A percentile compares a stretch with the other conserved stretches of the same genome.
Evolutionary conservation across 257 asterid genomes (phyloP).

Genomic region (Nyctanthes arbortristis): DNA sequence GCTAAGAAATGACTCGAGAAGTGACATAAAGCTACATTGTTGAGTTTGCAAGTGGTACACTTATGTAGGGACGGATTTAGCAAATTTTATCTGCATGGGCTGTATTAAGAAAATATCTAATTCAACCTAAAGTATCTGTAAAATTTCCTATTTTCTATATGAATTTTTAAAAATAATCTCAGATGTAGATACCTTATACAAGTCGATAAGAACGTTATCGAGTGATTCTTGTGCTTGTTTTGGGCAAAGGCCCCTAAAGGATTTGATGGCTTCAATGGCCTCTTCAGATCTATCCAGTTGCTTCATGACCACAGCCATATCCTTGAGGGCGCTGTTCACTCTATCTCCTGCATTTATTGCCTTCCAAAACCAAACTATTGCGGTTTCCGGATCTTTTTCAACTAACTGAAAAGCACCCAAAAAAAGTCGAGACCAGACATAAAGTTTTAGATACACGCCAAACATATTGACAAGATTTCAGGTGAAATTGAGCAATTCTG

Average conservation of each 20-base stretch:
- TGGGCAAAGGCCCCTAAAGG: conserved; percentile 17
- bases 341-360: conserved; percentile 21
- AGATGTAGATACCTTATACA: conserved; percentile 20
- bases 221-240: conserved; percentile 24
- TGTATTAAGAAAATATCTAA: too few species aligned
- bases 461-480: too few species aligned
- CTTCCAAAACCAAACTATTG: conserved; percentile 21
- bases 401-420: conserved; percentile 7
- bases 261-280: conserved; percentile 23
- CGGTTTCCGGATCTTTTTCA: conserved; percentile 21
- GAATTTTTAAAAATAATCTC: too few species aligned
- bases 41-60: too few species aligned
- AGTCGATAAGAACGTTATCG: conserved; percentile 21
- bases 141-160: too few species aligned
- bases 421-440: not conserved
- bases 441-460: too few species aligned
- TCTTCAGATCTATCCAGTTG: conserved; percentile 20
- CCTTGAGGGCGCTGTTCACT: conserved; percentile 14
- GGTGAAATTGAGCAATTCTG: too few species aligned
- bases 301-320: conserved; percentile 26
- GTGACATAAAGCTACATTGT: too few species aligned
- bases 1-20: too few species aligned
- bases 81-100: too few species aligned
- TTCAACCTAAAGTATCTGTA: too few species aligned
- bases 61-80: too few species aligned